phyloP scores from a whole-genome alignment of 2,329 filamentous ascomycete genomes.

The Xylariales sp. region DNA sequence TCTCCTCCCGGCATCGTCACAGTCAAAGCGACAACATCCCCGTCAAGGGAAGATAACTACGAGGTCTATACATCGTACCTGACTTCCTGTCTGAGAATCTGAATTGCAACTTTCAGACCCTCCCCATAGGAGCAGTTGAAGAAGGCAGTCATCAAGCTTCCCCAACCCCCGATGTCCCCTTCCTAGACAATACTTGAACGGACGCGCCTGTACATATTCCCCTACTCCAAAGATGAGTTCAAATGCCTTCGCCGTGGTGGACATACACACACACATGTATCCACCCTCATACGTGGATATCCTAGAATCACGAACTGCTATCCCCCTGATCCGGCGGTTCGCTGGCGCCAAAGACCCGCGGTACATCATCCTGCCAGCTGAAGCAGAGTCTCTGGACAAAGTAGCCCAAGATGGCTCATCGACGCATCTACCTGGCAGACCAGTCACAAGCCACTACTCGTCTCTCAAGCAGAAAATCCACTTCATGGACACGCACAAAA shows the following conservation, averaged over 20 bases:
- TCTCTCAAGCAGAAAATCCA: constrained; percentile 73
- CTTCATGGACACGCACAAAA: constrained; percentile 83
- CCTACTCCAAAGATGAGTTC: constrained; percentile 27
- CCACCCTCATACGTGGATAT: constrained; percentile 59
- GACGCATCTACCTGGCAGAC: constrained; percentile 65
- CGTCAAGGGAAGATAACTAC: too few species aligned
- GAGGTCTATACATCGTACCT: too few species aligned
- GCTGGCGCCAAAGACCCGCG: constrained; percentile 52
- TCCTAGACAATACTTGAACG: too few species aligned
- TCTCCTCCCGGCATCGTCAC: too few species aligned
- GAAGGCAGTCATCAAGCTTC: too few species aligned
- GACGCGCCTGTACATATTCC: background rate
- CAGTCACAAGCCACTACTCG: constrained; percentile 78
- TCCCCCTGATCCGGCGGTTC: constrained; percentile 69
- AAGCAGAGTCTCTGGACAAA: constrained; percentile 41
- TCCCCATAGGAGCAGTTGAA: too few species aligned
- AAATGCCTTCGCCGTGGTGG: constrained; percentile 44
- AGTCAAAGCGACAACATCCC: too few species aligned
- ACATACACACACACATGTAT: constrained; percentile 69
- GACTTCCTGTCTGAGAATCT: too few species aligned
- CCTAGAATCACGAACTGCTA: constrained; percentile 53
- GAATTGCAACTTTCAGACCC: too few species aligned
- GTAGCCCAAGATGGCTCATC: constrained; percentile 44
- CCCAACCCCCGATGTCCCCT: too few species aligned
- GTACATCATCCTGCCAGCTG: constrained; percentile 58